Percentiles rank a stretch among this genome's conserved stretches.
phyloP scores from a whole-genome alignment of 108 stramenopile species.

The Ochromonas danica region DNA sequence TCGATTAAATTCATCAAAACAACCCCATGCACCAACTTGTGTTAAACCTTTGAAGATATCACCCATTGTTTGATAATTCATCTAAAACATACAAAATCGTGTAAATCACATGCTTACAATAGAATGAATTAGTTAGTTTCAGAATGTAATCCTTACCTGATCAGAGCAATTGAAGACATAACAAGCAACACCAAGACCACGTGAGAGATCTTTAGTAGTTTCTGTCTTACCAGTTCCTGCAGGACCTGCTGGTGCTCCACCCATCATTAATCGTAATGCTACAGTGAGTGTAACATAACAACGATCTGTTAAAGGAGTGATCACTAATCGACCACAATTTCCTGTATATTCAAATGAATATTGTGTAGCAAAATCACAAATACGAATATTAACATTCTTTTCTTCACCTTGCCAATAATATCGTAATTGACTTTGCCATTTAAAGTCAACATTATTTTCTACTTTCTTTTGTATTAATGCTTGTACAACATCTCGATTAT shows the following conservation, averaged over 20 bases:
- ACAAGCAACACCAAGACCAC: slow-evolving; percentile 56
- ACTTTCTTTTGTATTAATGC: slow-evolving; percentile 37
- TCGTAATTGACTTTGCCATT: slow-evolving; percentile 43
- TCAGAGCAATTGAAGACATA: slow-evolving; percentile 67
- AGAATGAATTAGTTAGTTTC: too few species aligned
- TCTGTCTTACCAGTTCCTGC: slow-evolving; percentile 59
- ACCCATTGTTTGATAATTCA: slow-evolving; percentile 64
- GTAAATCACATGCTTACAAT: too few species aligned
- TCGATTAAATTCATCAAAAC: slow-evolving; percentile 58
- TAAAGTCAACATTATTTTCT: slow-evolving; percentile 36
- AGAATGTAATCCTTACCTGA: slow-evolving; percentile 34
- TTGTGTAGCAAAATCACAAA: slow-evolving; percentile 43
- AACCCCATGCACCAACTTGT: slow-evolving; percentile 55
- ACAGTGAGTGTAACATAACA: slow-evolving; percentile 44
- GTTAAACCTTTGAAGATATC: slow-evolving; percentile 59
- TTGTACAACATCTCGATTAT: slow-evolving; percentile 41
- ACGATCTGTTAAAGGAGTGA: slow-evolving; percentile 56
- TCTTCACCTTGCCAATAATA: slow-evolving; percentile 41
- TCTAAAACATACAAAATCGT: slow-evolving; percentile 35
- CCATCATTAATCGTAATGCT: slow-evolving; percentile 28
- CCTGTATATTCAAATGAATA: slow-evolving; percentile 51
- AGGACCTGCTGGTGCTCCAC: slow-evolving; percentile 50
- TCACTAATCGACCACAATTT: slow-evolving; percentile 47
- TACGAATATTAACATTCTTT: slow-evolving; percentile 37
- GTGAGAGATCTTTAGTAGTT: slow-evolving; percentile 57